Base-by-base conservation (phyloP, 2,329 filamentous ascomycete species). In the Aaosphaeria arxii region DNA sequence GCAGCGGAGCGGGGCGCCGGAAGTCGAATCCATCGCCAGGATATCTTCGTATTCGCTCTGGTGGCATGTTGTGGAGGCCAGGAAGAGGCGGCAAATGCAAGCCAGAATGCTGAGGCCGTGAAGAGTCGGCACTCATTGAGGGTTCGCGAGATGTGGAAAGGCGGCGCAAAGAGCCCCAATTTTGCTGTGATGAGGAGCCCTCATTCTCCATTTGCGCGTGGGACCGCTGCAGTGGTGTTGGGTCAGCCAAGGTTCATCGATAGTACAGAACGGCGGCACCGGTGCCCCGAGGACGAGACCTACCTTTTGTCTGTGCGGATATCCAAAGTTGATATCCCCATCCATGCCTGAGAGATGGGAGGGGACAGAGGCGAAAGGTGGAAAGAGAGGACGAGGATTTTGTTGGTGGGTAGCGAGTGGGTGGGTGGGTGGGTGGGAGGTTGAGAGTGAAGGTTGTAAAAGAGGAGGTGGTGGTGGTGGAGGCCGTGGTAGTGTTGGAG, bases 21-120 rank as follows among this genome's bases (percentile, higher is more conserved):
- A 73, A 79, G 53, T 84, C 81, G 40, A 75, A 69, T 4, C 80
- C 80, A 67, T 82, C 78, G n/a, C 80, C 76, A 11, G 71, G 62
- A 53, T 66, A 78, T 52, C 73, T 68, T 50, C 54, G 55, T 41
- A 64, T 63, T 29, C 58, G 52, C 32, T 57, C 39, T 17, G 62
- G 47, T 5, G 69, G 63, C 55, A 69, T 70, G 52, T 64, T 52
- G 28, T 42, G 47, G 6, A 50, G 11, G 4, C 43, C 52, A 7
- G 33, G n/a, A 36, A 36, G 7, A 42, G 46, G 31, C 41, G 63
- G 58, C 7, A 60, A 58, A 47, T 59, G 60, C 30, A 61, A 50
- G 13, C 56, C 52, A 33, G 56, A 56, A 33, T 50, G 45, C 11
- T 54, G 52, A 6, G 47, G 47, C 31, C 56, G 50, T 30, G 40